Base-by-base conservation (phyloP, 1,284 basidiomycete species). In the Pascua sp. region DNA sequence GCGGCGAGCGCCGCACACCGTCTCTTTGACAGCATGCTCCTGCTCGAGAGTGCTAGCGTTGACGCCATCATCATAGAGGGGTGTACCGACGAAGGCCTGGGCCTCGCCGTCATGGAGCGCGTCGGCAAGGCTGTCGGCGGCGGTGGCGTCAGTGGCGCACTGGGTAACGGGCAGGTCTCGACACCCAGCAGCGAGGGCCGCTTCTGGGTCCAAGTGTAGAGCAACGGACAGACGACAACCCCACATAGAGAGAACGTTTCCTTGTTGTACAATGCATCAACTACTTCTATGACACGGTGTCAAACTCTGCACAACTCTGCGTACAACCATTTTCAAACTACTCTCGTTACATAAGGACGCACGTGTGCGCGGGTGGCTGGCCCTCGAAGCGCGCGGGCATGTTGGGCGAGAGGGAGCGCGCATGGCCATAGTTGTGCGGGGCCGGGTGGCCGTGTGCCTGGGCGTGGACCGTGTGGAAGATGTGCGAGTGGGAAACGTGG, bases 41-140 rank as follows among this genome's bases (percentile, higher is more conserved):
- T 85, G 1, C 80, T 97, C 42, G 94, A 98, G 67, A 61, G 60
- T 5, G 42, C 37, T 18, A 57, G 51, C 18, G 92, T 92, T 8
- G 86, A 93, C 66, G 69, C 86, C 37, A 98, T 99, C 65, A 74
- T 98, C 13, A 84, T 96, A 51, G 94, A 98, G 76, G 91, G 88
- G 57, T 82, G 97, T 16, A 76, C 81, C 40, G 91, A 97, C 72
- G 83, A 83, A 17, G 84, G 86, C 36, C 87, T 97, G 64, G 96
- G 95, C 0, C 77, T 98, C 47, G 96, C 96, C 1, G 85, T 98
- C 32, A 98, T 98, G 94, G 98, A 98, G 72, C 82, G 95, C n/a
- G 84, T 94, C n/a, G 84, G 84, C 60, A 98, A 98, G 75, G 95
- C 96, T 1, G 92, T 93, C 3, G 85, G 86, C 5, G 84, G 77